Percentiles rank a stretch among this genome's conserved stretches.
phyloP scores from a whole-genome alignment of 2,329 filamentous ascomycete species.

The Anisogramma anomala region DNA sequence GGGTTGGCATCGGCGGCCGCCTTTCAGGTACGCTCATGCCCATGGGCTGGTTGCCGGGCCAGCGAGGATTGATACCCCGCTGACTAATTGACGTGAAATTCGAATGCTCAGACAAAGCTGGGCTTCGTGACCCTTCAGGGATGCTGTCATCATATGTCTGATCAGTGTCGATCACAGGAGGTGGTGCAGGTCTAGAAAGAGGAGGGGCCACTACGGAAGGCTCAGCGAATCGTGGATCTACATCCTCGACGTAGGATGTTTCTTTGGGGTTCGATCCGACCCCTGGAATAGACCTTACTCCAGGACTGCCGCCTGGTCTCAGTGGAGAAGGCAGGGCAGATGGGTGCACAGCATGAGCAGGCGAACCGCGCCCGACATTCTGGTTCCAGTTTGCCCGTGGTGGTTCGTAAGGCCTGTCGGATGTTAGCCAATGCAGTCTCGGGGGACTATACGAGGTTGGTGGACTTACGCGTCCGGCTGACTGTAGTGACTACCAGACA shows the following conservation, averaged over 20 bases:
- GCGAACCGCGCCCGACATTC: conserved; percentile 31
- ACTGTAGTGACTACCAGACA: conserved; percentile 61
- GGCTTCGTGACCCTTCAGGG: conserved; percentile 48
- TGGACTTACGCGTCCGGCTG: conserved; percentile 53
- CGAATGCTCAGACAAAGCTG: conserved; percentile 65
- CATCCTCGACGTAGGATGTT: conserved; percentile 50
- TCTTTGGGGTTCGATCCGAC: conserved; percentile 18
- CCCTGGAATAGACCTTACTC: conserved; percentile 25
- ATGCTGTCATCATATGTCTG: conserved; percentile 25
- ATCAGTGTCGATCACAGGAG: conserved; percentile 19
- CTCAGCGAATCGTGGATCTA: conserved; percentile 74
- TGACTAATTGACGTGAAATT: conserved; percentile 88
- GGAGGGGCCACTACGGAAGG: conserved; percentile 22
- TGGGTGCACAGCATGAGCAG: conserved; percentile 36
- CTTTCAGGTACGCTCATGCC: conserved; percentile 30
- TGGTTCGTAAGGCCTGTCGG: conserved; percentile 38
- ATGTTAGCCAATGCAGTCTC: not conserved
- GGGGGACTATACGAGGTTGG: not conserved
- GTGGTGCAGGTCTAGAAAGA: conserved; percentile 21
- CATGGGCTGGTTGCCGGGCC: conserved; percentile 43
- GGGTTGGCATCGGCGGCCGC: conserved; percentile 32
- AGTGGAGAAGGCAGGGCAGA: conserved; percentile 18
- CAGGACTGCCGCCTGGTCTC: conserved; percentile 24
- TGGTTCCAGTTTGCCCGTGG: conserved; percentile 46
- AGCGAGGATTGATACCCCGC: conserved; percentile 76